Base-by-base conservation (phyloP, 345 rosid genomes). In the Mallotus nudiflorus region DNA sequence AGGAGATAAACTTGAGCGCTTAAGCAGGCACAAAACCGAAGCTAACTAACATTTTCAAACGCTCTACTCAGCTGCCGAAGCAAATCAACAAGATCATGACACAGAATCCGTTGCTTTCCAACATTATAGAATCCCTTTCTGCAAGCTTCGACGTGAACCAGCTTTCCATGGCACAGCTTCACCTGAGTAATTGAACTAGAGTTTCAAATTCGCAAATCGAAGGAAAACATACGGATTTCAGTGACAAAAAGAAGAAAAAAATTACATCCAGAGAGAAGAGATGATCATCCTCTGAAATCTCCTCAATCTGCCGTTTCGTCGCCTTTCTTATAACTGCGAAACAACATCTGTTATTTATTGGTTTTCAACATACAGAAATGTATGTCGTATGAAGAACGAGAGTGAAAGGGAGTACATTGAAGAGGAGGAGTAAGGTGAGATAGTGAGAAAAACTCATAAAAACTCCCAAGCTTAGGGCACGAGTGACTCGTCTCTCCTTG, bases 381-480 rank as follows among this genome's bases (percentile, higher is more conserved):
- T 42, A 4, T 42, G 46, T 12, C 9, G 9, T 42, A 8, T 12
- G 9, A 3, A 8, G 14, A 42, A 3, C 27, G 37, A 27, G 68
- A 61, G 83, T 67, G 62, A 63, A 68, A 55, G 60, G 25, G 67
- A 19, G n/a, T 88, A 90, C 99, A 87, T 56, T 89, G 98, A 68
- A 95, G 82, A 72, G 98, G 99, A 76, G 99, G 88, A 82, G 88
- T 76, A 62, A 95, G 88, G 80, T 90, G 96, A 18, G 99, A 83
- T 40, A 95, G 90, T 62, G 99, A 95, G 82, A 95, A 95, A 80
- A 95, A 95, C 68, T 92, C 98, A 74, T 89, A 95, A 80, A 92
- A 95, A 57, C 83, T 83, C 57, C 92, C 93, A 24, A 95, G 96
- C 85, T 85, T 92, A 20, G 96, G 92, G 82, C 83, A 83, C 35